These are phyloP conservation scores for Sclerotinia nivalis DNA, from an alignment of 2,329 filamentous ascomycete genomes.

Conservation along the genomic window DNA sequence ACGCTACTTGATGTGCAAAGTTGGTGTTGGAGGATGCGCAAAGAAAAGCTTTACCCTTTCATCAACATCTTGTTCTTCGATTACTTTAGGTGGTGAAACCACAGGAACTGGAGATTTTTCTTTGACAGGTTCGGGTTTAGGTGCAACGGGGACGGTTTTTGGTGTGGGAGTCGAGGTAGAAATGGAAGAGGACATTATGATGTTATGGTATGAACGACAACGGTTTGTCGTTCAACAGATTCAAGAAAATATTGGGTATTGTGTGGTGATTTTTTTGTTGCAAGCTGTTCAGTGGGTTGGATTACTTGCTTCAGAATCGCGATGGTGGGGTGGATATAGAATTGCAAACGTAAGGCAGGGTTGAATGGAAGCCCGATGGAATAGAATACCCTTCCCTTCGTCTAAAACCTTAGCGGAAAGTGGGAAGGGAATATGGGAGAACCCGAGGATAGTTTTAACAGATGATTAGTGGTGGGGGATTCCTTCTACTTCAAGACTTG, in stretches of 20 bases:
- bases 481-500: not conserved
- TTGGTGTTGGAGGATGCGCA: not conserved
- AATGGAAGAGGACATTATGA: slow-evolving; percentile 14
- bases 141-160: not conserved
- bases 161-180: not conserved
- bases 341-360: slow-evolving; percentile 17
- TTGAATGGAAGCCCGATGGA: slow-evolving; percentile 1
- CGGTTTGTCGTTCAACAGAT: slow-evolving; percentile 11
- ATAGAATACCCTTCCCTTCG: slow-evolving; percentile 1
- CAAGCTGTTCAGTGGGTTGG: slow-evolving; percentile 10
- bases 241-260: not conserved
- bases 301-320: slow-evolving; percentile 16
- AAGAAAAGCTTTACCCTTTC: slow-evolving; percentile 23
- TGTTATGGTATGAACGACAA: slow-evolving; percentile 5
- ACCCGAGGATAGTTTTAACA: not conserved
- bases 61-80: slow-evolving; percentile 22
- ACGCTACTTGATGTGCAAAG: not conserved
- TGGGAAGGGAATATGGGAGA: not conserved
- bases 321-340: slow-evolving; percentile 18
- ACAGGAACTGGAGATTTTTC: slow-evolving; percentile 13
- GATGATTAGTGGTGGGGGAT: not conserved
- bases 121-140: slow-evolving; percentile 10
- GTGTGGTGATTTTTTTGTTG: slow-evolving; percentile 8
- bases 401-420: slow-evolving; percentile 1
- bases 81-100: not conserved